phyloP scores from a whole-genome alignment of 768 basidiomycete genomes.

The Termitomyces sp. region DNA sequence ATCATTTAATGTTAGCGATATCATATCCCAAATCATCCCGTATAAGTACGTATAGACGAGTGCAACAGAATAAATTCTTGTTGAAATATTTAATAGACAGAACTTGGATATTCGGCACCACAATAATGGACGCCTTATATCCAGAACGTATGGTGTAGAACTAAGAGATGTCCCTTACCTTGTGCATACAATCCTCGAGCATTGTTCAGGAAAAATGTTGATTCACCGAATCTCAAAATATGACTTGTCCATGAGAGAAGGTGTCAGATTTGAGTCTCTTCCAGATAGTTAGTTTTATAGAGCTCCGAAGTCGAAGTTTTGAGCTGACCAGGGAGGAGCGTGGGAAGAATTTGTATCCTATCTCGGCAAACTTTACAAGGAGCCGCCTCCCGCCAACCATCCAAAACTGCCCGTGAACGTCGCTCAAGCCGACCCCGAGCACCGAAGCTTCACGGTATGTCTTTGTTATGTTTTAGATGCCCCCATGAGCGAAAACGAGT shows the following conservation, averaged over 20 bases:
- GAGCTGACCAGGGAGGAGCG: conserved; percentile 13
- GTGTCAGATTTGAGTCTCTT: background rate
- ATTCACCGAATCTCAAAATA: background rate
- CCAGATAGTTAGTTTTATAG: background rate
- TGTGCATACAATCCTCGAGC: background rate
- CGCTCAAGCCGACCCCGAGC: conserved; percentile 38
- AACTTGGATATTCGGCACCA: too few relatives aligned
- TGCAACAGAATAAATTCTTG: background rate
- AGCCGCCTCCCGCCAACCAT: conserved; percentile 27
- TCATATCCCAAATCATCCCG: too few relatives aligned
- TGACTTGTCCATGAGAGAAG: background rate
- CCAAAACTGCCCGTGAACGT: conserved; percentile 38
- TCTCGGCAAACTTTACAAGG: conserved; percentile 26
- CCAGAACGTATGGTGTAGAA: too few relatives aligned
- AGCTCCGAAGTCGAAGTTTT: background rate
- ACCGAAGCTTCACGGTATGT: conserved; percentile 42
- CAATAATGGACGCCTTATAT: too few relatives aligned
- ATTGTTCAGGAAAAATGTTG: too few relatives aligned
- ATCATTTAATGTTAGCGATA: too few relatives aligned
- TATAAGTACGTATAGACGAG: background rate
- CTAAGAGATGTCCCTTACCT: too few relatives aligned
- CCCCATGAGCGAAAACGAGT: conserved; percentile 24
- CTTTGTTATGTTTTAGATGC: conserved; percentile 9
- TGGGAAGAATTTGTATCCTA: conserved; percentile 26
- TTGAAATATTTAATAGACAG: too few relatives aligned